Evolutionary conservation across 768 basidiomycete species (phyloP).

Genomic region (Russula ochroleuca): DNA sequence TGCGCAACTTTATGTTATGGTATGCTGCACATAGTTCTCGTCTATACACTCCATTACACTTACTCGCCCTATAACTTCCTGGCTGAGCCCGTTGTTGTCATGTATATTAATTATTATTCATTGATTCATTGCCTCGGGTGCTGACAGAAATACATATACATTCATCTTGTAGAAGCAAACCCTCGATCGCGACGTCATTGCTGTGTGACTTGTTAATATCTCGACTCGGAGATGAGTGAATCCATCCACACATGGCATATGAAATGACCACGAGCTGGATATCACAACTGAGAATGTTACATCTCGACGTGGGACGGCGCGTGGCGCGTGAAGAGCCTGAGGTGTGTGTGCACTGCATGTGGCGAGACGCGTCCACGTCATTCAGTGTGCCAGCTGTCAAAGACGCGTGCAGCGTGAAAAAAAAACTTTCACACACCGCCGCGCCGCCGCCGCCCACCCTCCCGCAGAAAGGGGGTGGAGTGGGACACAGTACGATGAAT

Average conservation of each 20-base stretch:
- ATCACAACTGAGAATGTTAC: background rate
- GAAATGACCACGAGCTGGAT: background rate
- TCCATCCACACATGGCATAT: no score
- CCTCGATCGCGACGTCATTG: slow-evolving; percentile 13
- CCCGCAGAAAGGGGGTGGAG: background rate
- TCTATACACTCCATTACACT: slow-evolving; percentile 23
- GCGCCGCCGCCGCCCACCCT: background rate
- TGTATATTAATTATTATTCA: slow-evolving; percentile 25
- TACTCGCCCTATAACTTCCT: slow-evolving; percentile 24
- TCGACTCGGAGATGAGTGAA: background rate
- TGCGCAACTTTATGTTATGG: slow-evolving; percentile 25
- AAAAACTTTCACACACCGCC: background rate
- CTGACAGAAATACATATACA: slow-evolving; percentile 17
- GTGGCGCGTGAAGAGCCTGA: slow-evolving; percentile 9
- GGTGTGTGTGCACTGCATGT: background rate
- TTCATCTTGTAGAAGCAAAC: slow-evolving; percentile 14
- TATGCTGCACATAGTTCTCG: slow-evolving; percentile 25
- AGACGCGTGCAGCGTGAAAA: background rate
- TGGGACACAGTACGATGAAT: no score
- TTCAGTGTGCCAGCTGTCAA: slow-evolving; percentile 12
- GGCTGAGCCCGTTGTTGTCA: slow-evolving; percentile 20
- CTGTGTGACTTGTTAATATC: background rate
- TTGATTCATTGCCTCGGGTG: slow-evolving; percentile 11
- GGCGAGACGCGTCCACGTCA: slow-evolving; percentile 14
- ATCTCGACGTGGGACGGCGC: background rate